Conservation (phyloP, 495 filamentous ascomycete species). For the Podospora pseudopauciseta region DNA sequence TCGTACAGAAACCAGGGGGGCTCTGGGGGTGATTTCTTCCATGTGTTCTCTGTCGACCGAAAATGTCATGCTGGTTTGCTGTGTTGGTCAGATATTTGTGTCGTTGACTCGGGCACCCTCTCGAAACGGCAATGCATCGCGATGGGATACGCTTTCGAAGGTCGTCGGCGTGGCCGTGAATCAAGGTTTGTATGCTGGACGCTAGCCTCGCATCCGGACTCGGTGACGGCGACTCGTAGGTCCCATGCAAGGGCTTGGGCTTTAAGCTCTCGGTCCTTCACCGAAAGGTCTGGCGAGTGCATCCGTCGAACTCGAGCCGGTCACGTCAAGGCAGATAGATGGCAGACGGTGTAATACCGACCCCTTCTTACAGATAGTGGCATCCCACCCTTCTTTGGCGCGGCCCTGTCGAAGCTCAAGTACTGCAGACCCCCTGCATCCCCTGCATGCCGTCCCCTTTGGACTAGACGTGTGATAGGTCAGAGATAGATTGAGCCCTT, state of each 20-base stretch:
- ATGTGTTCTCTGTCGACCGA: background rate
- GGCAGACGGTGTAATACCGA: background rate
- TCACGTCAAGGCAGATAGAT: background rate
- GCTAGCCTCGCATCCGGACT: background rate
- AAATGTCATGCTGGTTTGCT: no score
- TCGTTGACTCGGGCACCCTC: background rate
- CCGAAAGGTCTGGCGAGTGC: background rate
- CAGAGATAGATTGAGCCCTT: conserved; percentile 7
- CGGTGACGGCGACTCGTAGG: background rate
- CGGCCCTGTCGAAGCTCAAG: conserved; percentile 1
- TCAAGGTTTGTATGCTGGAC: background rate
- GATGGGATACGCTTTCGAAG: background rate
- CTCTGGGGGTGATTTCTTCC: background rate
- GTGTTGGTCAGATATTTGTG: background rate
- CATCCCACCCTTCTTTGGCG: background rate
- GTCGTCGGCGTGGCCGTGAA: background rate
- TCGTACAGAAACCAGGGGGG: no score
- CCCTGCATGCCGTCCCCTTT: background rate
- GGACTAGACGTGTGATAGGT: conserved; percentile 3
- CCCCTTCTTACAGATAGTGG: background rate
- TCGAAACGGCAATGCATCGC: background rate
- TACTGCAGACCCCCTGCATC: conserved; percentile 5
- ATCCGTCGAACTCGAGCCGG: background rate
- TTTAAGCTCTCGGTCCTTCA: background rate
- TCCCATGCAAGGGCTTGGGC: background rate